phyloP scores from a whole-genome alignment of 2,329 filamentous ascomycete species.

The Didymella segeticola region DNA sequence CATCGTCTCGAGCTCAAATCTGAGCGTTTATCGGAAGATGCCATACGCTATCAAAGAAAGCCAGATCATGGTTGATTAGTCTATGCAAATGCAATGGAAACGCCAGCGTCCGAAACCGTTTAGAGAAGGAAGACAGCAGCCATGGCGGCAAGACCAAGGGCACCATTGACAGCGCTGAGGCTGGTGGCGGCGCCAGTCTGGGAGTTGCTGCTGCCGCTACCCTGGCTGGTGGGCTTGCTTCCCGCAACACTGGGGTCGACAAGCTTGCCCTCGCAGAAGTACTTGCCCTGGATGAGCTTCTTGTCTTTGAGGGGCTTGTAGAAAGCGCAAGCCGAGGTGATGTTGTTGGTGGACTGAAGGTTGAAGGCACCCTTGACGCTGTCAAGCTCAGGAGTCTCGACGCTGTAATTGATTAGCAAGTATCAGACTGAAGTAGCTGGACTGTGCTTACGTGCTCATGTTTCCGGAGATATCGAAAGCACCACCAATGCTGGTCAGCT shows the following conservation, averaged over 20 bases:
- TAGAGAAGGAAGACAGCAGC: constrained; percentile 57
- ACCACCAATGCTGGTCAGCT: constrained; percentile 73
- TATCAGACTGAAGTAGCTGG: not conserved
- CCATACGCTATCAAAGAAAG: constrained; percentile 44
- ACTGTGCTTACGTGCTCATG: constrained; percentile 75
- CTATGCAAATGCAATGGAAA: constrained; percentile 49
- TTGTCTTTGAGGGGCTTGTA: constrained; percentile 52
- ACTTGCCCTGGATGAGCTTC: constrained; percentile 53
- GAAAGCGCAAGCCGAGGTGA: constrained; percentile 49
- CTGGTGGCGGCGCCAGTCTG: constrained; percentile 49
- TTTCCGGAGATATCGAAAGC: constrained; percentile 85
- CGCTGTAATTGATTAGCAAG: constrained; percentile 60
- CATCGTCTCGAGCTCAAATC: constrained; percentile 29
- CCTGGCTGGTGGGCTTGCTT: constrained; percentile 44
- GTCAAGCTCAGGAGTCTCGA: constrained; percentile 66
- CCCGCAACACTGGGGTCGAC: constrained; percentile 44
- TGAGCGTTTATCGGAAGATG: constrained; percentile 36
- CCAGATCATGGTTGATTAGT: constrained; percentile 46
- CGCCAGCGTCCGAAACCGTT: constrained; percentile 47
- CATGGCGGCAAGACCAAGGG: constrained; percentile 55
- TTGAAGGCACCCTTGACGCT: constrained; percentile 59
- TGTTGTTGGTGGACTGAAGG: constrained; percentile 55
- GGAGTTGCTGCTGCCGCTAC: constrained; percentile 20
- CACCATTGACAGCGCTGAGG: constrained; percentile 51
- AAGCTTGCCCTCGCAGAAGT: constrained; percentile 51